phyloP scores from a whole-genome alignment of 371 early-diverging fungal species.

The Mortierella sp. region DNA sequence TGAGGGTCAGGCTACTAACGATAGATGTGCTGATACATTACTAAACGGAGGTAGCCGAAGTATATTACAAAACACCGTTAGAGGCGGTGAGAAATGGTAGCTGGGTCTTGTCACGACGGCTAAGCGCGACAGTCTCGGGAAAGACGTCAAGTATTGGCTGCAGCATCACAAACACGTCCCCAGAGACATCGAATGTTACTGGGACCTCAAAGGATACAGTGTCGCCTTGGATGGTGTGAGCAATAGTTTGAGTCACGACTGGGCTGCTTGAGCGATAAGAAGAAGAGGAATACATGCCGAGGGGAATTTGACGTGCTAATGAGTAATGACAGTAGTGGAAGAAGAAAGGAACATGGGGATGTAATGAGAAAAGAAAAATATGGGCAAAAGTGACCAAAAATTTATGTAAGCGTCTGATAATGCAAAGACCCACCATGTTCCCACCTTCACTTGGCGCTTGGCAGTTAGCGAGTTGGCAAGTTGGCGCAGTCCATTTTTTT shows the following conservation, averaged over 20 bases:
- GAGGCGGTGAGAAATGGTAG: constrained; percentile 22
- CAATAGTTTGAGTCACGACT: constrained; percentile 9
- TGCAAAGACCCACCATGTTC: too few species aligned
- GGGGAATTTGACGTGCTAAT: too few species aligned
- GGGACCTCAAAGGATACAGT: constrained; percentile 23
- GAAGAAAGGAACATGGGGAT: not conserved
- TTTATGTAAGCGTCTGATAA: too few species aligned
- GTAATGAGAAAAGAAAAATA: not conserved
- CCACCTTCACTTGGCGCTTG: too few species aligned
- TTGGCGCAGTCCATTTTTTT: too few species aligned
- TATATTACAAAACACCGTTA: constrained; percentile 25
- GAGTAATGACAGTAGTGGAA: not conserved
- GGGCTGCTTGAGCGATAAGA: not conserved
- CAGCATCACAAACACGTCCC: constrained; percentile 16
- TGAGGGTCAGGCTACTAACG: too few species aligned
- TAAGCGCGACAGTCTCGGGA: constrained; percentile 17
- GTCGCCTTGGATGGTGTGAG: constrained; percentile 17
- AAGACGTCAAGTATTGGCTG: constrained; percentile 29
- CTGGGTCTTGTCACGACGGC: not conserved
- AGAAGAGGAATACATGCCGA: not conserved
- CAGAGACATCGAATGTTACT: not conserved
- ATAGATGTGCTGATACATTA: too few species aligned
- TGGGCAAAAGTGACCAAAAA: too few species aligned
- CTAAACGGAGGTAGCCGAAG: not conserved
- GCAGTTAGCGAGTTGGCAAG: too few species aligned